Percentiles rank a stretch among this genome's conserved stretches.
These are phyloP conservation scores for Metschnikowia henanensis DNA, from an alignment of 805 yeast genomes.

Conservation along the genomic window DNA sequence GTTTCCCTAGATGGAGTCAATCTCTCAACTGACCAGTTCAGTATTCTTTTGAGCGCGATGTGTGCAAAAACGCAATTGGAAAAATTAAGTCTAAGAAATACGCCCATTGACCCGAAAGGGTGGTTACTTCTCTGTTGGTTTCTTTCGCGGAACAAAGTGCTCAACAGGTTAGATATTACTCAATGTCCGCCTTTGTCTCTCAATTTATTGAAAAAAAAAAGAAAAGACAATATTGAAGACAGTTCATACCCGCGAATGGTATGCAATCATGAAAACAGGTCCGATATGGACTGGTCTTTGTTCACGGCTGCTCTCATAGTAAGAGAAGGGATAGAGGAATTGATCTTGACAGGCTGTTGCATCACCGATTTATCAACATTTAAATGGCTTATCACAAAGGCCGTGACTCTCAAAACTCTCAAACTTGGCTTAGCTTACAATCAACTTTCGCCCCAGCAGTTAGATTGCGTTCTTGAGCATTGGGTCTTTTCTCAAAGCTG, in stretches of 20 bases:
- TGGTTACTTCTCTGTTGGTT: slow-evolving; percentile 84
- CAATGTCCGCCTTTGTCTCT: slow-evolving; percentile 56
- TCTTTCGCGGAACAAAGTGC: slow-evolving; percentile 57
- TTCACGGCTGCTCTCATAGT: slow-evolving; percentile 66
- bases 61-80: slow-evolving; percentile 64
- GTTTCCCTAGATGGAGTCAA: slow-evolving; percentile 78
- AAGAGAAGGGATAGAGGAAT: slow-evolving; percentile 77
- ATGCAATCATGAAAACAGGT: slow-evolving; percentile 54
- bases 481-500: slow-evolving; percentile 56
- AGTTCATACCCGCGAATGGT: slow-evolving; percentile 41
- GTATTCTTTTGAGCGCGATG: slow-evolving; percentile 69
- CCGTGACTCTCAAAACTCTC: slow-evolving; percentile 52
- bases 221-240: slow-evolving; percentile 25
- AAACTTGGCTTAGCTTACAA: slow-evolving; percentile 80
- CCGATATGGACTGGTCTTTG: slow-evolving; percentile 81
- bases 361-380: slow-evolving; percentile 56
- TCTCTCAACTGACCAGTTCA: slow-evolving; percentile 73
- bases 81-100: slow-evolving; percentile 75
- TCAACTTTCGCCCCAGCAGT: slow-evolving; percentile 59
- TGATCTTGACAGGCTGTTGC: slow-evolving; percentile 77
- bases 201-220: slow-evolving; percentile 42
- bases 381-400: slow-evolving; percentile 53
- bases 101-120: slow-evolving; percentile 66
- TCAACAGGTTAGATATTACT: slow-evolving; percentile 66
- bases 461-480: slow-evolving; percentile 48